phyloP scores from a whole-genome alignment of 73 alveolate genomes.

The Paramecium octaurelia region DNA sequence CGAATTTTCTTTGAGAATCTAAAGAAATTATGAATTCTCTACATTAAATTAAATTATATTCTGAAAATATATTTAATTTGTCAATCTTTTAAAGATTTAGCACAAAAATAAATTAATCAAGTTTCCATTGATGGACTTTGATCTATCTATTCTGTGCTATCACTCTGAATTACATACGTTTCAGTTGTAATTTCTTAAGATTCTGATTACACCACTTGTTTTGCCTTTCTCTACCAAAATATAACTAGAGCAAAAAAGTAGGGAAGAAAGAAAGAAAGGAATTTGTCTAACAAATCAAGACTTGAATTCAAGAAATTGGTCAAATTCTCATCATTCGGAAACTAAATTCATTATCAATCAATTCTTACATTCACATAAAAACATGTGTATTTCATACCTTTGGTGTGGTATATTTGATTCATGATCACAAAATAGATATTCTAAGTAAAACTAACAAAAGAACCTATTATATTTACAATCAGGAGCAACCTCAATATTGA shows the following conservation, averaged over 20 bases:
- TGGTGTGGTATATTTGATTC: not conserved
- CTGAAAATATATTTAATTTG: not conserved
- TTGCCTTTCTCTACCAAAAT: not conserved
- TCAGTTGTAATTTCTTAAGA: not conserved
- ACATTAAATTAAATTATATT: not conserved
- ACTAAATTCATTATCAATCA: not conserved
- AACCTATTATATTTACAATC: not conserved
- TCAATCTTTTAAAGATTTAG: not conserved
- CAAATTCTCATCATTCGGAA: not conserved
- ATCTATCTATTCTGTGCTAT: not conserved
- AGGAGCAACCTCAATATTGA: not conserved
- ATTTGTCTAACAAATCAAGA: not conserved
- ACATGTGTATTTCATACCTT: not conserved
- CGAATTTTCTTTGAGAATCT: not conserved
- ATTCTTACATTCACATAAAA: not conserved
- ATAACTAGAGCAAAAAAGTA: not conserved
- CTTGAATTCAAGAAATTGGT: not conserved
- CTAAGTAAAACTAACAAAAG: not conserved
- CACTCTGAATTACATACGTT: not conserved
- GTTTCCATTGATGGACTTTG: not conserved
- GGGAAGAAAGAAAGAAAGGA: not conserved
- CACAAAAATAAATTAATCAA: not conserved
- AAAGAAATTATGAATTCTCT: not conserved
- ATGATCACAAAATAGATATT: not conserved
- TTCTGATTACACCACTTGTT: not conserved